Base-by-base conservation (phyloP, 2,329 filamentous ascomycete genomes). In the Fusarium continuum region DNA sequence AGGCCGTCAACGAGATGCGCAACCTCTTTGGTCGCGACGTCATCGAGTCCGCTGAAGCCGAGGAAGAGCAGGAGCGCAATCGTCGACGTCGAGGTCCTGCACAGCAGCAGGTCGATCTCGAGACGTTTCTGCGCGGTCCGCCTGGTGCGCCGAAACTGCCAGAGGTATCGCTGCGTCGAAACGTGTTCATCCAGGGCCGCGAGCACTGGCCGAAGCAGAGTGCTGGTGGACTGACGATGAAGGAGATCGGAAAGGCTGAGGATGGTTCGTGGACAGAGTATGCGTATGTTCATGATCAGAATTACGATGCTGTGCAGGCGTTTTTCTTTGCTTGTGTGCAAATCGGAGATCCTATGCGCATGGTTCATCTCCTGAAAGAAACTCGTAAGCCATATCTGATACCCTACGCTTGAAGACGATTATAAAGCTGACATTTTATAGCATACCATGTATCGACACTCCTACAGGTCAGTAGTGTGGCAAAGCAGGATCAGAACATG, bases 381-480 rank as follows among this genome's bases (percentile, higher is more conserved):
- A 69, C 67, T 35, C 79, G 77, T 78, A 65, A 72, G 76, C 77
- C 25, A 19, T 35, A 9, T 11, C 11, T 22, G n/a, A 6, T 22
- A 13, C 23, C 32, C 14, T 16, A 13, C n/a, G n/a, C 26, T 26
- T 29, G 3, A 19, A 7, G 8, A 13, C 11, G 17, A 14, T 11
- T 23, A n/a, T 6, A 9, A 16, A 44, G 29, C 61, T 57, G 16
- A 58, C 40, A 32, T 13, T 8, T 8, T 13, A 47, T 56, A 86
- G 84, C 94, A 4, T 98, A 97, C 74, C 93, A 98, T 73, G 90
- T 98, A 66, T 95, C 92, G 2, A 93, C 92, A 3, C 84, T 98
- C n/a, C 87, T 98, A 19, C 93, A 97, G 74, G 93, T 96, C 23
- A 96, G 92, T 61, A 92, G 92, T 73, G 91, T 98, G 44, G 93